Evolutionary conservation across 257 asterid genomes (phyloP), one percentile per base, ranked within the genome.

Genomic region (Solanum sejunctum): DNA sequence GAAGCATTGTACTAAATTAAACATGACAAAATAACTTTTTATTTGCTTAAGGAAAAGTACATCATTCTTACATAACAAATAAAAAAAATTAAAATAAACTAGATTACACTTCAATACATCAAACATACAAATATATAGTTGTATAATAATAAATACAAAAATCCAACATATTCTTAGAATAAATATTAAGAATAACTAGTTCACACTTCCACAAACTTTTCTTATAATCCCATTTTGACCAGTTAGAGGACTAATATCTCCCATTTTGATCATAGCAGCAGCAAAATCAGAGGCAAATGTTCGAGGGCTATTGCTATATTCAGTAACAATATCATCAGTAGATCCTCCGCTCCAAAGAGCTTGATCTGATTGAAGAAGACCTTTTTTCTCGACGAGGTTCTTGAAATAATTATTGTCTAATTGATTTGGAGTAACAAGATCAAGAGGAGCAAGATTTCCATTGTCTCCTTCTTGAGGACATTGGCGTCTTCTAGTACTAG

Each of bases 301-400:
- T n/a, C 69, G 36, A 10, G 87, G 86, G 17, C 72, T 86, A 0
- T 43, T 71, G 20, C 86, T 47, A 5, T 45, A 73, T 73, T 73
- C 58, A 21, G 81, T 6, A 73, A 21, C 81, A 47, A 47, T 73
- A 9, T 0, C 13, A 15, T 73, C 13, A 3, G 60, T 47, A 0
- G 81, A 75, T 21, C 81, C 81, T n/a, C 39, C 57, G 21, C 3
- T 73, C 18, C n/a, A 73, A 73, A 73, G 58, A 45, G n/a, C 39
- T 47, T 73, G 93, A 32, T 91, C 91, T 16, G 92, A 89, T 49
- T 86, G 90, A 56, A 91, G 90, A 26, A 91, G 88, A 7, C 91
- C 93, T 85, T 56, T 91, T 45, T 85, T 47, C 21, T 73, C 87
- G 3, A 83, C n/a, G 69, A 91, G 13, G 11, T 91, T 89, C 57